Evolutionary conservation across 2,329 filamentous ascomycete species (phyloP).

Genomic region (Fonsecaea nubica): DNA sequence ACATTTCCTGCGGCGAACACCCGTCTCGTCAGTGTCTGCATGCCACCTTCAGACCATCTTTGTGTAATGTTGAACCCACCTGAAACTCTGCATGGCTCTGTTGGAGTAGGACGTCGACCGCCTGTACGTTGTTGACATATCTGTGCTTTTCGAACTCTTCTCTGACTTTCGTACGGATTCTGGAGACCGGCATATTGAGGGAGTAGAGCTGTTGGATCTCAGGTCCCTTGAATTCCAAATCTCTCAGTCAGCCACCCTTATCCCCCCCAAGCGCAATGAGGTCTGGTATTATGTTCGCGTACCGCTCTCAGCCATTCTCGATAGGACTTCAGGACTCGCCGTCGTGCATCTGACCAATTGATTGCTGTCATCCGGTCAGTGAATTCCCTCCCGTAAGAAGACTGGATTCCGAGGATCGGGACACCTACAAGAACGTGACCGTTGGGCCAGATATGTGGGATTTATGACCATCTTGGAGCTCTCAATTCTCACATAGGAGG

Average conservation of each 20-base stretch:
- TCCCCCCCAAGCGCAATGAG: not conserved
- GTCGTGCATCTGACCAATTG: constrained; percentile 88
- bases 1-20: constrained; percentile 74
- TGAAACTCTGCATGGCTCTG: constrained; percentile 94
- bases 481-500: constrained; percentile 32
- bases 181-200: constrained; percentile 83
- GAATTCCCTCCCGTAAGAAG: constrained; percentile 32
- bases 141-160: constrained; percentile 97
- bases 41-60: not conserved
- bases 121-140: constrained; percentile 85
- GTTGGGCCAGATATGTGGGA: constrained; percentile 87
- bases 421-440: constrained; percentile 75
- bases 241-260: constrained; percentile 18
- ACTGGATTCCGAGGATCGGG: not conserved
- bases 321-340: constrained; percentile 86
- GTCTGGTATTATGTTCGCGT: constrained; percentile 51
- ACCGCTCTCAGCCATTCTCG: constrained; percentile 96
- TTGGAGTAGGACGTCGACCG: constrained; percentile 87
- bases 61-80: constrained; percentile 60
- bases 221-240: constrained; percentile 69
- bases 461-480: constrained; percentile 76
- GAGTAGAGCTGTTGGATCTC: constrained; percentile 98
- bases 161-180: constrained; percentile 88
- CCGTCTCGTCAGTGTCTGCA: constrained; percentile 13
- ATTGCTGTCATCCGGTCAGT: constrained; percentile 64